Conservation (phyloP, 2,329 filamentous ascomycete species). For the Aspergillus novofumigatus region DNA sequence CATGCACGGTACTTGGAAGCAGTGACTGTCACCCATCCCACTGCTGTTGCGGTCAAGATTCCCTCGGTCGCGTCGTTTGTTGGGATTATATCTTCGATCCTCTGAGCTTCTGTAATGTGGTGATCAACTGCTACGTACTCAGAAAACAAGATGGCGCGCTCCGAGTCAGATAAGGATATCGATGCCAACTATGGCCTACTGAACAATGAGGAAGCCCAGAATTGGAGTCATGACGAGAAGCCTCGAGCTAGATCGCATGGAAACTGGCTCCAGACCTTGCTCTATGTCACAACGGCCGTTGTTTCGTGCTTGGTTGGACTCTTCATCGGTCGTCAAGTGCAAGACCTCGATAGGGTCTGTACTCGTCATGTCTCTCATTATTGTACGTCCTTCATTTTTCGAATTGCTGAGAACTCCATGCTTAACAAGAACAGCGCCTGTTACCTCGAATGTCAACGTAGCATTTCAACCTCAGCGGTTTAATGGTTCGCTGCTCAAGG, state of each 20-base stretch:
- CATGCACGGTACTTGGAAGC: not conserved
- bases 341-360: constrained; percentile 19
- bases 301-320: constrained; percentile 19
- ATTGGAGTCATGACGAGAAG: constrained; percentile 3
- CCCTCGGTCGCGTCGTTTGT: too few relatives aligned
- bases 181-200: constrained; percentile 3
- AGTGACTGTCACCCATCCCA: not conserved
- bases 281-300: constrained; percentile 11
- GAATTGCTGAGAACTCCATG: too few relatives aligned
- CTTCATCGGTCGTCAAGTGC: constrained; percentile 8
- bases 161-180: not conserved
- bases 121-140: not conserved
- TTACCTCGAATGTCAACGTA: constrained; percentile 40
- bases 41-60: not conserved
- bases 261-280: constrained; percentile 6
- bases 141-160: not conserved
- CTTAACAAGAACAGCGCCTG: constrained; percentile 23
- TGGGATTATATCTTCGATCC: not conserved
- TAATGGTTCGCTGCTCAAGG: constrained; percentile 55
- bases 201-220: not conserved
- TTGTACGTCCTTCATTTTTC: constrained; percentile 13
- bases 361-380: constrained; percentile 20
- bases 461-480: constrained; percentile 44
- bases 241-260: not conserved
- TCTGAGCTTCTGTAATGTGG: not conserved